Evolutionary conservation across 2,329 filamentous ascomycete genomes (phyloP), one percentile per base, ranked within the genome.

Genomic region (Phialemonium atrogriseum): DNA sequence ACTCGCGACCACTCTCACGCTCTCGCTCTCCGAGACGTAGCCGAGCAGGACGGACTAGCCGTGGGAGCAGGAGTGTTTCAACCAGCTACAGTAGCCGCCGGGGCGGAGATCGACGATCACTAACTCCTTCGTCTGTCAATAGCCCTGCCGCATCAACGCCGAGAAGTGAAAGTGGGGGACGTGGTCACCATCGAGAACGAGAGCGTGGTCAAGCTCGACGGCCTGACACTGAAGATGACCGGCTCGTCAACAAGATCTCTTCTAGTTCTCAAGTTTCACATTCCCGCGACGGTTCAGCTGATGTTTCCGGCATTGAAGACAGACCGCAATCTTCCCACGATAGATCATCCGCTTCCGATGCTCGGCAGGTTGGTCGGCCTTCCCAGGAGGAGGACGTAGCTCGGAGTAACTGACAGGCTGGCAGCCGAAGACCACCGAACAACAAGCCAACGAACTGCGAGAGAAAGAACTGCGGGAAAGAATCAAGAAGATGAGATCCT

Each of bases 401-500:
- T 19, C 10, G 13, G 11, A 12, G 9, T 30, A 21, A 17, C 24
- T 33, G 30, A 41, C 15, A 30, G 15, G 19, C 21, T n/a, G 21
- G 43, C 35, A 42, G 37, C 27, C 34, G 11, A 52, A 59, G 48
- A 55, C 54, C 32, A 51, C 54, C 28, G 57, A 61, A 38, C 58
- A 58, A 40, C 48, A 55, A 42, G 58, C 62, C 36, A 68, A 56
- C 41, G 57, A 67, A 44, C 51, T 63, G 37, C 58, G 62, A 38
- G 67, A 72, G 49, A 64, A 58, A 46, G 56, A 70, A 46, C 51
- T 71, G n/a, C 63, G 60, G 50, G 66, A 70, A 42, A 63, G 59
- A 50, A 68, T 72, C 42, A 68, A 66, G 55, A 64, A 69, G 60
- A 69, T 68, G 65, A 68, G 66, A 60, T 63, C 57, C 54, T 65